These are phyloP conservation scores for Lotus japonicus DNA, from an alignment of 306 rosid genomes.

Conservation along the genomic window DNA sequence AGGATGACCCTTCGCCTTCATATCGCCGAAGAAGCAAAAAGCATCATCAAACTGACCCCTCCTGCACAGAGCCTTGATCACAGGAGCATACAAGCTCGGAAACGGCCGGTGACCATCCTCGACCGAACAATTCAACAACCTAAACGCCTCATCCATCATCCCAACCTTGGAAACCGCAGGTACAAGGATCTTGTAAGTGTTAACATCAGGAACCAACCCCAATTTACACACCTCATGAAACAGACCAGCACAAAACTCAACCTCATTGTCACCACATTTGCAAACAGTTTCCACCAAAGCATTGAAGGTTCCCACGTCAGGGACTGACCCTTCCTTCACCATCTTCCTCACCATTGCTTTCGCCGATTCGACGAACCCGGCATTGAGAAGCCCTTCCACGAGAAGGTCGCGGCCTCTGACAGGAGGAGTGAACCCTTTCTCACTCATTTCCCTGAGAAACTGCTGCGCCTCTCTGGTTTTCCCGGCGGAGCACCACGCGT, in stretches of 20 bases:
- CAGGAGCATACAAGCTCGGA: constrained; percentile 73
- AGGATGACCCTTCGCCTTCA: constrained; percentile 84
- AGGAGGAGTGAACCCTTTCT: constrained; percentile 76
- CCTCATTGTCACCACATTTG: constrained; percentile 47
- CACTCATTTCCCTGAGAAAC: constrained; percentile 72
- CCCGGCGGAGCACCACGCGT: constrained; percentile 83
- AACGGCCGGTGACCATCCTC: constrained; percentile 74
- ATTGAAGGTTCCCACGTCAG: constrained; percentile 71
- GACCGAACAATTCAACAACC: constrained; percentile 48
- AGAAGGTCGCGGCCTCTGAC: constrained; percentile 84
- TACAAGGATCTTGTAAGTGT: constrained; percentile 65
- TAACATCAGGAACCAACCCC: constrained; percentile 70
- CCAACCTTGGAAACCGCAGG: constrained; percentile 62
- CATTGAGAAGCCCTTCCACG: constrained; percentile 74
- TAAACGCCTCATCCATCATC: constrained; percentile 61
- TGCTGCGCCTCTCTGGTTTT: constrained; percentile 72
- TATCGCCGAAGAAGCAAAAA: constrained; percentile 76
- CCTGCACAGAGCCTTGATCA: constrained; percentile 73
- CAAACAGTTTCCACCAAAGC: constrained; percentile 43
- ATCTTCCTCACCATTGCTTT: constrained; percentile 67
- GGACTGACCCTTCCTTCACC: constrained; percentile 57
- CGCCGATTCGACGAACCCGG: constrained; percentile 66
- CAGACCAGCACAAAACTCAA: constrained; percentile 53
- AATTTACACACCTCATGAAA: constrained; percentile 45
- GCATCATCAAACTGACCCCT: constrained; percentile 89